Evolutionary conservation across 345 rosid species (phyloP), one percentile per base, ranked within the genome.

Genomic region (Bretschneidera sinensis): DNA sequence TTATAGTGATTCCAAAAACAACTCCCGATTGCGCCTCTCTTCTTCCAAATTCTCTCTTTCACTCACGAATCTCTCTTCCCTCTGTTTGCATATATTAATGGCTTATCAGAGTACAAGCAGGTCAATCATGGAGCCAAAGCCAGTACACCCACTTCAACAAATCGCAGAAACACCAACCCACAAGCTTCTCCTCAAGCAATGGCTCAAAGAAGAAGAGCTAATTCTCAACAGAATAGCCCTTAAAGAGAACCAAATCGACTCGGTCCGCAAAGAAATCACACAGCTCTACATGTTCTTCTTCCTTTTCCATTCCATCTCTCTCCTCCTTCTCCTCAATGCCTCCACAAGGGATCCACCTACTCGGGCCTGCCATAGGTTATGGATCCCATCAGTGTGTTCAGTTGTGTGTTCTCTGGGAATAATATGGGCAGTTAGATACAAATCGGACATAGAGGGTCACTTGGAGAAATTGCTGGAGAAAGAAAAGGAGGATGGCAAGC

Each of bases 151-250:
- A 51, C 89, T 94, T 22, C 90, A 88, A 79, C 92, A 90, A 50
- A 94, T 94, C 10, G 96, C 95, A 0, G 90, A 84, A 65, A 87
- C 96, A 1, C 92, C 92, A 22, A 86, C 92, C 89, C n/a, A n/a
- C n/a, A n/a, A n/a, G n/a, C n/a, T n/a, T n/a, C n/a, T n/a, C n/a
- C n/a, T n/a, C n/a, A n/a, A n/a, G n/a, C n/a, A n/a, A n/a, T n/a
- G n/a, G n/a, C n/a, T n/a, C n/a, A n/a, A n/a, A n/a, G n/a, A n/a
- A n/a, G n/a, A n/a, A n/a, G n/a, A n/a, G n/a, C n/a, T n/a, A n/a
- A n/a, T n/a, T n/a, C n/a, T n/a, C n/a, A n/a, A n/a, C n/a, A n/a
- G n/a, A n/a, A n/a, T n/a, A n/a, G n/a, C n/a, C n/a, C n/a, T n/a
- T n/a, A n/a, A 94, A 70, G 99, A 94, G 62, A 76, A 82, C 31